Conservation (phyloP, 2,329 filamentous ascomycete genomes). For the Pseudofabraea citricarpa region DNA sequence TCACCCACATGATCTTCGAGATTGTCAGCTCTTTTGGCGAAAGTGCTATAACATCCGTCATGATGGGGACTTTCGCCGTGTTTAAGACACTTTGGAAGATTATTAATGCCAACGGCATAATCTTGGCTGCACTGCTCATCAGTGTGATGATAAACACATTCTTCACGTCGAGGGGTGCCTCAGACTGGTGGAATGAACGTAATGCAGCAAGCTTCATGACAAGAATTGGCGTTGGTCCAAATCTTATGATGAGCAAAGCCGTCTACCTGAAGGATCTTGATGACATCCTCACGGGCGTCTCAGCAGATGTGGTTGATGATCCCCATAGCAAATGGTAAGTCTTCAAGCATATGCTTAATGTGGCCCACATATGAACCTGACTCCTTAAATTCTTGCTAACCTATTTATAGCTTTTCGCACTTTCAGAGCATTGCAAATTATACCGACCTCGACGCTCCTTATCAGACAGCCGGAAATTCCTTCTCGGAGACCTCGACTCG, state of each 20-base stretch:
- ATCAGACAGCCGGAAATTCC: conserved; percentile 44
- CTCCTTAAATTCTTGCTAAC: too few species aligned
- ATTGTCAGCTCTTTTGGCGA: conserved; percentile 68
- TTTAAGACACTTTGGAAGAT: conserved; percentile 63
- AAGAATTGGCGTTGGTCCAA: conserved; percentile 72
- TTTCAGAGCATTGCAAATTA: conserved; percentile 55
- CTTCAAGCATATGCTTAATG: not conserved
- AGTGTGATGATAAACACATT: conserved; percentile 72
- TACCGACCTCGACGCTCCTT: conserved; percentile 52
- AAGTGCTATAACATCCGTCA: conserved; percentile 68
- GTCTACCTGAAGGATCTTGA: conserved; percentile 81
- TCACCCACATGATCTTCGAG: conserved; percentile 69
- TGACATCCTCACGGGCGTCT: conserved; percentile 43
- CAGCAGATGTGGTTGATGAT: conserved; percentile 9
- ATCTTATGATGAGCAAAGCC: conserved; percentile 76
- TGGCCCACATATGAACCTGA: too few species aligned
- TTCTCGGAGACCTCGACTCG: conserved; percentile 44
- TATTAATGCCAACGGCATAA: conserved; percentile 66
- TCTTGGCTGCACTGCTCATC: conserved; percentile 62
- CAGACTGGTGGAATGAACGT: conserved; percentile 81
- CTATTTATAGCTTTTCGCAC: conserved; percentile 46
- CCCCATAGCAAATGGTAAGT: conserved; percentile 46
- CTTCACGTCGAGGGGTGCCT: conserved; percentile 67
- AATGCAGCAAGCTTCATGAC: conserved; percentile 77
- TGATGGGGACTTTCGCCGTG: conserved; percentile 70